Evolutionary conservation across 768 basidiomycete species (phyloP), one percentile per base, ranked within the genome.

Genomic region (Hygrophoropsis aurantiaca): DNA sequence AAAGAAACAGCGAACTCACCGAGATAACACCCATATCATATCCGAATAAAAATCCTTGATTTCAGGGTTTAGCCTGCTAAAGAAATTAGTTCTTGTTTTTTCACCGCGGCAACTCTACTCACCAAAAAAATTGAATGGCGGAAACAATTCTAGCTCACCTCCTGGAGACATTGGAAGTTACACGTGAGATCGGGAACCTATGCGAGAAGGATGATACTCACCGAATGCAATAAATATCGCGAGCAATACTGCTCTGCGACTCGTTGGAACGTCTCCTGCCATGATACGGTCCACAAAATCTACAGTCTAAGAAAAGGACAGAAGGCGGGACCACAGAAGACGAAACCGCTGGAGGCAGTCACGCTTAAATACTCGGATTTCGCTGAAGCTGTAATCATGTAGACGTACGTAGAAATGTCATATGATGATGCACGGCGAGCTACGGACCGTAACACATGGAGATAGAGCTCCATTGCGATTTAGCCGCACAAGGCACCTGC

Each of bases 21-120:
- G 85, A 87, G 50, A 87, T 86, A 45, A 87, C 82, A 62, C 86
- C 84, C 60, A 87, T 85, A 53, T 87, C 85, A 61, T 87, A 87
- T 51, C 85, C 84, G 46, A 85, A 87, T 8, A 86, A 64, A 61
- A 84, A 85, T 10, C 81, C 82, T 79, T 23, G 19, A 25, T 35
- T 26, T 19, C 25, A 18, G 27, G 13, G 6, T 6, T 18, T 21
- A 18, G 36, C 35, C 33, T 24, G 19, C 11, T 15, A 23, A 2
- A 8, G 3, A 20, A n/a, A 24, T 47, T 5, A 48, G 35, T 21
- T 35, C n/a, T n/a, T n/a, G n/a, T n/a, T n/a, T n/a, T n/a, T n/a
- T n/a, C n/a, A 11, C 39, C 20, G 11, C 39, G 11, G 20, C 39
- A 40, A 40, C 11, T 11, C 11, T 19, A 40, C 11, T n/a, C n/a